These are phyloP conservation scores for Solanum dulcamara DNA, from an alignment of 257 asterid genomes.

Conservation along the genomic window DNA sequence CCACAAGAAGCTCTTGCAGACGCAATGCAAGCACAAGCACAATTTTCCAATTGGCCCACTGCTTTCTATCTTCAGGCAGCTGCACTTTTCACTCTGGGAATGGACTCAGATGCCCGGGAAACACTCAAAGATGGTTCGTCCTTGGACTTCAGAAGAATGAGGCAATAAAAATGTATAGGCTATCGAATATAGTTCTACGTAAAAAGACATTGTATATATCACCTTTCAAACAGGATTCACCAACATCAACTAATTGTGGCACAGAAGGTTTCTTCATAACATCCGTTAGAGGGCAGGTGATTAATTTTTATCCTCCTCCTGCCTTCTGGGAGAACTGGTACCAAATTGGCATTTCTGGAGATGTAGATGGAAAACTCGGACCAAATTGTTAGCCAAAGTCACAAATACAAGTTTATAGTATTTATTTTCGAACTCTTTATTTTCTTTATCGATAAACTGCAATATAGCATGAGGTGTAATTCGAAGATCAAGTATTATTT, in stretches of 20 bases:
- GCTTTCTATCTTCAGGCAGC: conserved; percentile 42
- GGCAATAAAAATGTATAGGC: conserved; percentile 5
- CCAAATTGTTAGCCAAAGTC: background rate
- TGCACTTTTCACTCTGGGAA: conserved; percentile 30
- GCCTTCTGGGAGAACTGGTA: background rate
- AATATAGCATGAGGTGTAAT: background rate
- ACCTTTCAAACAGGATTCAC: background rate
- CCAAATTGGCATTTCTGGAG: background rate
- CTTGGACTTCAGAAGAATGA: conserved; percentile 19
- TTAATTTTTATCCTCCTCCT: background rate
- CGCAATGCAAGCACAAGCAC: conserved; percentile 43
- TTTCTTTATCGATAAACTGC: background rate
- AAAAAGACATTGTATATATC: background rate
- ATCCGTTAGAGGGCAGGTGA: background rate
- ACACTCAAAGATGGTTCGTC: conserved; percentile 30
- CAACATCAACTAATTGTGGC: background rate
- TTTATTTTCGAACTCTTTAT: background rate
- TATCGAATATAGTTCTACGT: background rate
- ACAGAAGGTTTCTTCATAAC: background rate
- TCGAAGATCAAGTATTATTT: background rate
- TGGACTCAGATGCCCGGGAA: conserved; percentile 34
- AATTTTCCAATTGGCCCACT: conserved; percentile 35
- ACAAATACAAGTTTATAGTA: background rate
- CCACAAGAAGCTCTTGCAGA: conserved; percentile 43
- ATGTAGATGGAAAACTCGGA: background rate